phyloP scores from a whole-genome alignment of 768 basidiomycete species.

The Amanita polypyramis region DNA sequence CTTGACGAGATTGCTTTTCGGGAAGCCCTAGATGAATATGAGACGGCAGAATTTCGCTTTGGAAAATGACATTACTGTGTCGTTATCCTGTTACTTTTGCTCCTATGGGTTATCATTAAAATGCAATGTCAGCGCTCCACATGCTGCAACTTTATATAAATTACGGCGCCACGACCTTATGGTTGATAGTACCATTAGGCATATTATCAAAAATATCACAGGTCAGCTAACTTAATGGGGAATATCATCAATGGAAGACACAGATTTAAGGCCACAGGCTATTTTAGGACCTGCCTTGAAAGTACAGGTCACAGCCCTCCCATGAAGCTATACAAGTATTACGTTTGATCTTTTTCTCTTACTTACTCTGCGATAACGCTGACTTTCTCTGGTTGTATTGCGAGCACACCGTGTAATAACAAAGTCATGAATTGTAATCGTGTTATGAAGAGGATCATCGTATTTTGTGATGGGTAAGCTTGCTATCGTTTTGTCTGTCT shows the following conservation, averaged over 20 bases:
- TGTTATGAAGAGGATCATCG: conserved; percentile 48
- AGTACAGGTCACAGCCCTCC: not conserved
- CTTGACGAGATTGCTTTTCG: conserved; percentile 52
- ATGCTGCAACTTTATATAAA: no score
- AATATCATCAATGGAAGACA: no score
- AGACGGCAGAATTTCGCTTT: conserved; percentile 65
- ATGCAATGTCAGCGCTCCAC: not conserved
- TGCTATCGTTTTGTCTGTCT: not conserved
- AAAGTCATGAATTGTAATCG: not conserved
- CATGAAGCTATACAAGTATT: not conserved
- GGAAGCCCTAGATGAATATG: conserved; percentile 63
- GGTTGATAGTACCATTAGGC: no score
- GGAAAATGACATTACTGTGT: conserved; percentile 41
- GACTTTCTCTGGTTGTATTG: not conserved
- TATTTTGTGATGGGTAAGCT: conserved; percentile 68
- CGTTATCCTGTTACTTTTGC: not conserved
- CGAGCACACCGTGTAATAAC: not conserved
- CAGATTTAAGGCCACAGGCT: no score
- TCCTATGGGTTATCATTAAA: not conserved
- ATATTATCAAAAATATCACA: no score
- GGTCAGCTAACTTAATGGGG: no score
- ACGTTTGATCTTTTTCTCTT: not conserved
- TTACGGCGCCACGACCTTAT: no score
- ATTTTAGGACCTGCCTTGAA: no score
- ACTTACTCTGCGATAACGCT: not conserved